A percentile compares a stretch with the other conserved stretches of the same genome.
Evolutionary conservation across 352 stramenopile genomes (phyloP).

Genomic region (Phytophthora nicotianae): DNA sequence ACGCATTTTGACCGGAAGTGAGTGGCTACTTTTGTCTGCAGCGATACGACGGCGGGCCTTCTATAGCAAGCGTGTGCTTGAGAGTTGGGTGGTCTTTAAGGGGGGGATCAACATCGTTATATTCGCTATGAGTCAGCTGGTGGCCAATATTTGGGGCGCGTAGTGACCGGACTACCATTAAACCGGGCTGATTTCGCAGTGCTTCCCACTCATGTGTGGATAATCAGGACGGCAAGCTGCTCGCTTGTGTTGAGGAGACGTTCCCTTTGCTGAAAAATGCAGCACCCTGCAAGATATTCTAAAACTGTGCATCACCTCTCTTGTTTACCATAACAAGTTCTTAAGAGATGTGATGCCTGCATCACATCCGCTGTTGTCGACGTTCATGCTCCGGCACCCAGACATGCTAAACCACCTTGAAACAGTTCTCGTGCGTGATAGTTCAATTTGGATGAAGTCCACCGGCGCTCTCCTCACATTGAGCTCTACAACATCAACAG

Average conservation of each 20-base stretch:
- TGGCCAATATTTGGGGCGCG: not conserved
- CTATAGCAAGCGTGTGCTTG: not conserved
- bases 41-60: not conserved
- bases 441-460: conserved; percentile 9
- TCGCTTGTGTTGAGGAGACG: not conserved
- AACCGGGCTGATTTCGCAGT: not conserved
- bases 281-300: conserved; percentile 1
- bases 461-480: conserved; percentile 17
- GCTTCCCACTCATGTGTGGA: not conserved
- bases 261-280: not conserved
- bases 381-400: not conserved
- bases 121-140: not conserved
- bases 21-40: not conserved
- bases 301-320: conserved; percentile 1
- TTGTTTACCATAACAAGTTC: conserved; percentile 3
- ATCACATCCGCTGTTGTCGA: conserved; percentile 10
- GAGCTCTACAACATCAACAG: conserved; percentile 15
- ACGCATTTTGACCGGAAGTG: not conserved
- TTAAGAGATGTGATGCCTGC: not conserved
- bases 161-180: not conserved
- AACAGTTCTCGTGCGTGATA: not conserved
- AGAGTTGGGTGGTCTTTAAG: not conserved
- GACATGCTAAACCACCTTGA: not conserved
- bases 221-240: not conserved
- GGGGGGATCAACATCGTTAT: not conserved